phyloP scores from a whole-genome alignment of 2,329 filamentous ascomycete species.

The Cordyceps militaris region DNA sequence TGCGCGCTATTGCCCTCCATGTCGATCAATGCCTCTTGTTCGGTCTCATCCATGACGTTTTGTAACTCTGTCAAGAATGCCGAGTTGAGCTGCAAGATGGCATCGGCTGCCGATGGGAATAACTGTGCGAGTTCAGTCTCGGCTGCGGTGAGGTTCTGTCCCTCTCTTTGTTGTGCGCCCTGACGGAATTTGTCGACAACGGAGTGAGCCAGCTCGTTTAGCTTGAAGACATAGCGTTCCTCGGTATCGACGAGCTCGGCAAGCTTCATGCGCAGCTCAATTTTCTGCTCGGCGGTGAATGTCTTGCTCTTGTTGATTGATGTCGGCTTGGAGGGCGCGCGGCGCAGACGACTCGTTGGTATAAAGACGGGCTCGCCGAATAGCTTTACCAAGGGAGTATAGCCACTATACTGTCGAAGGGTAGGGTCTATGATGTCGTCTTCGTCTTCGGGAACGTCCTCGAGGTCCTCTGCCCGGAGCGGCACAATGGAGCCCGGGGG shows the following conservation, averaged over 20 bases:
- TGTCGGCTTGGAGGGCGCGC: conserved; percentile 80
- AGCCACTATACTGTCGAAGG: conserved; percentile 65
- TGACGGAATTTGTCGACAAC: conserved; percentile 75
- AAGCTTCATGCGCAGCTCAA: conserved; percentile 80
- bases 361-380: conserved; percentile 82
- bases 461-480: conserved; percentile 50
- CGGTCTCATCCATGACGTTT: conserved; percentile 71
- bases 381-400: conserved; percentile 67
- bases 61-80: conserved; percentile 72
- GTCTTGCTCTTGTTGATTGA: conserved; percentile 70
- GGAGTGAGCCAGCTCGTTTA: conserved; percentile 74
- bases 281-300: conserved; percentile 75
- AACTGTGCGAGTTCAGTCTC: conserved; percentile 65
- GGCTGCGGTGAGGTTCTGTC: conserved; percentile 62
- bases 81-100: conserved; percentile 75
- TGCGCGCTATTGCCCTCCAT: conserved; percentile 52
- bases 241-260: conserved; percentile 88
- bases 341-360: conserved; percentile 74
- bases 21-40: conserved; percentile 70
- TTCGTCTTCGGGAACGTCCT: conserved; percentile 54
- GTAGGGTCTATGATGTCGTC: conserved; percentile 60
- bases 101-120: conserved; percentile 74
- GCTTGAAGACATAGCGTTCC: conserved; percentile 83
- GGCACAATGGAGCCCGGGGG: conserved; percentile 71
- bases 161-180: conserved; percentile 52